These are phyloP conservation scores for peach (Prunus persica) DNA, from an alignment of 306 rosid species.

Conservation along the genomic window Prunus_persica_NCBIv2 NC_034011.1:21639001-21639500, in stretches of 20 bases:
- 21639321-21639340: slow-evolving; percentile 20
- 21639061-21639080: slow-evolving; percentile 22
- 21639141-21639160: slow-evolving; percentile 18
- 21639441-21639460: background rate
- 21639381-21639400: slow-evolving; percentile 4
- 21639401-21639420: background rate
- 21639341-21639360: slow-evolving; percentile 12
- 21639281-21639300: background rate
- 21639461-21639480: too few relatives aligned
- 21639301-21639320: background rate
- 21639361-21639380: slow-evolving; percentile 27
- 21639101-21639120: slow-evolving; percentile 4
- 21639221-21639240: background rate
- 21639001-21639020: slow-evolving; percentile 29
- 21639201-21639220: background rate
- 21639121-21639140: background rate
- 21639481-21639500: too few relatives aligned
- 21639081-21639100: slow-evolving; percentile 39
- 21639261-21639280: background rate
- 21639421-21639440: background rate
- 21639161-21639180: background rate
- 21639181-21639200: slow-evolving; percentile 1
- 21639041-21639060: slow-evolving; percentile 11
- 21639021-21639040: slow-evolving; percentile 14
- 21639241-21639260: background rate